Conservation (phyloP, 352 stramenopile genomes). For the Phytophthora uliginosa region DNA sequence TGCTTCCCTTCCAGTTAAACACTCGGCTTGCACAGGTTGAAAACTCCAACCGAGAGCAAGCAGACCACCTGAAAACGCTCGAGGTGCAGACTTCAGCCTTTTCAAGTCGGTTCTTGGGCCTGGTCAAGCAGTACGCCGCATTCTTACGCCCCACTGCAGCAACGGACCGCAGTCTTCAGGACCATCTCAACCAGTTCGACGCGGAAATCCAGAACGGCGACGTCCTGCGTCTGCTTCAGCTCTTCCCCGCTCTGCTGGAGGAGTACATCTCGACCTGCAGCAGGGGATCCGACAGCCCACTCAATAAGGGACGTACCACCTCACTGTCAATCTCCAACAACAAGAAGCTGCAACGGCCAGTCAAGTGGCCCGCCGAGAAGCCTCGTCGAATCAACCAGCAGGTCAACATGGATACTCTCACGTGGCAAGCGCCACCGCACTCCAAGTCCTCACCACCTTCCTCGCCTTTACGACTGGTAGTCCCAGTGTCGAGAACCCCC, state of each 20-base stretch:
- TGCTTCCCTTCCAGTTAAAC: slow-evolving; percentile 16
- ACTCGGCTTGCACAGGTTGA: slow-evolving; percentile 24
- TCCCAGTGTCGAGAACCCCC: background rate
- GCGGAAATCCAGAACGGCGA: slow-evolving; percentile 42
- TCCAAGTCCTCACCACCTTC: background rate
- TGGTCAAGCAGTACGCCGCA: slow-evolving; percentile 35
- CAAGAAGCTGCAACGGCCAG: background rate
- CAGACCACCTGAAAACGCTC: slow-evolving; percentile 16
- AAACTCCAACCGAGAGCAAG: slow-evolving; percentile 25
- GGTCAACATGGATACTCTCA: slow-evolving; percentile 7
- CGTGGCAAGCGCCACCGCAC: background rate
- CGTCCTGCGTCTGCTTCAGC: slow-evolving; percentile 52
- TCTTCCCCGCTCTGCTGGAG: slow-evolving; percentile 64
- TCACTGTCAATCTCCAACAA: background rate
- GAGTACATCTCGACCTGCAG: slow-evolving; percentile 39
- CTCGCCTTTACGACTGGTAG: background rate
- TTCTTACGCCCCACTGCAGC: slow-evolving; percentile 22
- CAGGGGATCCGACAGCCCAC: background rate
- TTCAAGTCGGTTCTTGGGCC: slow-evolving; percentile 17
- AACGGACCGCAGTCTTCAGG: slow-evolving; percentile 22
- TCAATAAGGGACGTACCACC: background rate
- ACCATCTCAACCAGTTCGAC: slow-evolving; percentile 28
- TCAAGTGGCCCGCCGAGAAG: background rate
- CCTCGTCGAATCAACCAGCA: too few species aligned
- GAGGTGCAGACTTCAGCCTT: slow-evolving; percentile 22